phyloP scores from a whole-genome alignment of 75 land plant species.

The Ceratopteris richardii region DNA sequence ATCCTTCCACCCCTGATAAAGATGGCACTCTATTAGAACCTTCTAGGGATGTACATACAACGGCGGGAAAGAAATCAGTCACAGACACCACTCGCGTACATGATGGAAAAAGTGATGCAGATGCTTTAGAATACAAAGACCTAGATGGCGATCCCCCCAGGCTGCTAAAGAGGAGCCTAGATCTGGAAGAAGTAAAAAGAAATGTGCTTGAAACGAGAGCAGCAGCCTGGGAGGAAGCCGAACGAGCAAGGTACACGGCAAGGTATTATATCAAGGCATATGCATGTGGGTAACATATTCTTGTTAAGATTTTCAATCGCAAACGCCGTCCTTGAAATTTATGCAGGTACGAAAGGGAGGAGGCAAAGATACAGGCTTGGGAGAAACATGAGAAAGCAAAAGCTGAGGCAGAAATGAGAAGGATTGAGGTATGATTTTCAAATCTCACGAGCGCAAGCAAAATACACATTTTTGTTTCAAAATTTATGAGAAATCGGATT shows the following conservation, averaged over 20 bases:
- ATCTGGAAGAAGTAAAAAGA: constrained; percentile 38
- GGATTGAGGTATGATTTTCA: constrained; percentile 54
- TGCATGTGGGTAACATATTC: background rate
- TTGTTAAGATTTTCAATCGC: no score
- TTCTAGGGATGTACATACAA: constrained; percentile 21
- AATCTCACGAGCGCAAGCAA: no score
- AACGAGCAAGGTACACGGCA: constrained; percentile 72
- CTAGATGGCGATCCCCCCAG: constrained; percentile 30
- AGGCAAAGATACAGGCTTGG: constrained; percentile 92
- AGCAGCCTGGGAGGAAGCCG: constrained; percentile 92
- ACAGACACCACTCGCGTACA: constrained; percentile 68
- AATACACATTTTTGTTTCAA: no score
- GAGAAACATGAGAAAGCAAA: constrained; percentile 94
- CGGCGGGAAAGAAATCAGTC: constrained; percentile 34
- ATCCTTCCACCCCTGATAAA: constrained; percentile 3
- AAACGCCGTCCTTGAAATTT: no score
- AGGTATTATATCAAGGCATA: constrained; percentile 31
- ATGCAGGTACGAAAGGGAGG: constrained; percentile 65
- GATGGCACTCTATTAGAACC: constrained; percentile 1
- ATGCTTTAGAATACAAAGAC: constrained; percentile 84
- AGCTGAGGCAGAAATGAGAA: constrained; percentile 82
- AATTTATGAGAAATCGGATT: no score
- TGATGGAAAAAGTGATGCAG: constrained; percentile 77
- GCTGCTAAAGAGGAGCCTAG: constrained; percentile 19
- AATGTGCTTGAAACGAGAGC: constrained; percentile 56